A percentile compares a stretch with the other conserved stretches of the same genome.
These are phyloP conservation scores for Schizopora paradoxa DNA, from an alignment of 1,284 basidiomycete species.

Conservation along the genomic window DNA sequence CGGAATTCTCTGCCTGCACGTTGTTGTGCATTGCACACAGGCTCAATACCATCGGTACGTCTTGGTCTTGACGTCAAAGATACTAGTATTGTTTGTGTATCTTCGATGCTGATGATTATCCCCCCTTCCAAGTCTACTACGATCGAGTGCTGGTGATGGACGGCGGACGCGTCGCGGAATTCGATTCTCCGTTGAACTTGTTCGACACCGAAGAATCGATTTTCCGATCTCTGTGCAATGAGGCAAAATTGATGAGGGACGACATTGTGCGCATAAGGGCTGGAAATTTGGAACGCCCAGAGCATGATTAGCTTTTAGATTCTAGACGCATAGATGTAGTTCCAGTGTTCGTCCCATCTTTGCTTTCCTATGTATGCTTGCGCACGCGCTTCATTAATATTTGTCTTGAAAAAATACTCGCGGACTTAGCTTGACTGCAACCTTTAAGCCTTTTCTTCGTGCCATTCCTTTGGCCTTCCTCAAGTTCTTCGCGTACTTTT, in stretches of 20 bases:
- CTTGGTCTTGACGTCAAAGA: not conserved
- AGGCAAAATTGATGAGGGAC: slow-evolving; percentile 39
- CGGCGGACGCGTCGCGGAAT: slow-evolving; percentile 48
- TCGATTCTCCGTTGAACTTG: slow-evolving; percentile 26
- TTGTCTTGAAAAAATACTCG: too few relatives aligned
- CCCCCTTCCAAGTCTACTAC: slow-evolving; percentile 44
- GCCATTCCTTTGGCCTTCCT: too few relatives aligned
- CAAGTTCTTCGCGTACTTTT: too few relatives aligned
- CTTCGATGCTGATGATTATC: slow-evolving; percentile 16
- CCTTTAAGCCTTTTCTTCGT: too few relatives aligned
- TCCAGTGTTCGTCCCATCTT: too few relatives aligned
- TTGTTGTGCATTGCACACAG: slow-evolving; percentile 37
- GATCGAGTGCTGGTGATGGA: slow-evolving; percentile 78
- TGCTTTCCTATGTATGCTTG: too few relatives aligned
- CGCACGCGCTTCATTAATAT: too few relatives aligned
- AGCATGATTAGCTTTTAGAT: too few relatives aligned
- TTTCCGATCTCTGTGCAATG: slow-evolving; percentile 40
- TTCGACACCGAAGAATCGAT: slow-evolving; percentile 16
- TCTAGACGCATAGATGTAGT: too few relatives aligned
- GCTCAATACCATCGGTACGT: not conserved
- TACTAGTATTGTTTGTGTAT: too few relatives aligned
- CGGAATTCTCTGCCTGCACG: slow-evolving; percentile 64
- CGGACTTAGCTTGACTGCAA: too few relatives aligned
- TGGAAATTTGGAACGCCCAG: too few relatives aligned
- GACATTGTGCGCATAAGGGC: slow-evolving; percentile 34